A percentile compares a stretch with the other conserved stretches of the same genome.
phyloP scores from a whole-genome alignment of 2,329 filamentous ascomycete species.

The Diaporthe sp. region DNA sequence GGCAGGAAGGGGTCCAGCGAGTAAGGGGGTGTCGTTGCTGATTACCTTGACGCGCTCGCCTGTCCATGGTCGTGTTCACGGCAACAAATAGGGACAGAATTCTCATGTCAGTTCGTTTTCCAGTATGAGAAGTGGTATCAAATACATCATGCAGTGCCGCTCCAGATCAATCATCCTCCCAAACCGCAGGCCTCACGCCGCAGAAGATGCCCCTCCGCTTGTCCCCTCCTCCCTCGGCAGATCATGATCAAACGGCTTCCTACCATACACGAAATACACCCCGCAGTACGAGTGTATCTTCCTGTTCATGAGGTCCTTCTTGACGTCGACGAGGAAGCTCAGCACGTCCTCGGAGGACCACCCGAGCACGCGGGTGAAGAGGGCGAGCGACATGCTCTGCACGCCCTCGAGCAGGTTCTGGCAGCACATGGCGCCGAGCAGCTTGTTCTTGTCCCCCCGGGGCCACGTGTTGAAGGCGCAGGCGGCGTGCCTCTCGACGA shows the following conservation, averaged over 20 bases:
- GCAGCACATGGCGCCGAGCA: conserved; percentile 50
- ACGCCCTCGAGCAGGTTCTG: conserved; percentile 50
- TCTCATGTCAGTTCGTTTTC: no score
- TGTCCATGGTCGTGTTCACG: neutral
- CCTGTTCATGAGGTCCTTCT: conserved; percentile 49
- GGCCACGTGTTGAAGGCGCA: conserved; percentile 55
- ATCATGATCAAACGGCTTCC: conserved; percentile 32
- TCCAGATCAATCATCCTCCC: neutral
- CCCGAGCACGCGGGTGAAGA: conserved; percentile 49
- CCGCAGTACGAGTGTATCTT: conserved; percentile 52
- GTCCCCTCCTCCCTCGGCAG: neutral
- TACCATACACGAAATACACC: conserved; percentile 47
- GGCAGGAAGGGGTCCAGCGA: neutral
- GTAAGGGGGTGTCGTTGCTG: neutral
- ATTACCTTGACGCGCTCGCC: neutral
- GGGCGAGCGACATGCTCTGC: conserved; percentile 51
- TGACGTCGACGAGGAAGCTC: conserved; percentile 50
- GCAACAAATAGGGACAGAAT: neutral
- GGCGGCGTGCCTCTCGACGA: conserved; percentile 49
- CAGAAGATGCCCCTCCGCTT: neutral
- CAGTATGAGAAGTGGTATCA: neutral
- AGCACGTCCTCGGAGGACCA: conserved; percentile 48
- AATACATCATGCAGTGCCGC: neutral
- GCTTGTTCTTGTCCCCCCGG: conserved; percentile 52
- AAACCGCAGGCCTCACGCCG: neutral